Evolutionary conservation across 169 alveolate species (phyloP).

Genomic region (Plasmodium fragile): DNA sequence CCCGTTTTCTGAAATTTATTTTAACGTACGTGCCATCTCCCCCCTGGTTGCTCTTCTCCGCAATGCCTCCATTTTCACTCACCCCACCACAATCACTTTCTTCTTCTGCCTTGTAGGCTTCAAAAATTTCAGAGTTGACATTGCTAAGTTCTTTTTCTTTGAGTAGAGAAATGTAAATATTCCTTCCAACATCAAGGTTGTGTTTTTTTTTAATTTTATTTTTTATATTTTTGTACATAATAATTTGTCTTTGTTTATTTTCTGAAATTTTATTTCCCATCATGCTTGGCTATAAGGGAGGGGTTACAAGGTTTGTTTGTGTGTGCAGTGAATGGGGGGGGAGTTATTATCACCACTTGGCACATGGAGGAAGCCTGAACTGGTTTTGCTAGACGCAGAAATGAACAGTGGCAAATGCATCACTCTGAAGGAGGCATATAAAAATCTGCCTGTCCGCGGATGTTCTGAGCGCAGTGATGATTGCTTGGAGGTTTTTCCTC

Average conservation of each 20-base stretch:
- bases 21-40: neutral
- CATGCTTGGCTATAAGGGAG: neutral
- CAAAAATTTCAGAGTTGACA: slow-evolving; percentile 35
- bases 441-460: neutral
- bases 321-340: neutral
- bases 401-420: neutral
- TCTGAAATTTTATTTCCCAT: slow-evolving; percentile 71
- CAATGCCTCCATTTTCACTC: neutral
- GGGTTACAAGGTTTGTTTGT: neutral
- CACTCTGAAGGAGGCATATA: neutral
- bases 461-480: neutral
- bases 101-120: slow-evolving; percentile 12
- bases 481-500: neutral
- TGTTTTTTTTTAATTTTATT: slow-evolving; percentile 47
- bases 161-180: slow-evolving; percentile 21
- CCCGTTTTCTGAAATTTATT: slow-evolving; percentile 18
- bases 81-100: neutral
- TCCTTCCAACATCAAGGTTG: slow-evolving; percentile 24
- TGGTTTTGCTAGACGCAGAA: neutral
- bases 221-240: slow-evolving; percentile 64
- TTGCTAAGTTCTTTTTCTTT: slow-evolving; percentile 23
- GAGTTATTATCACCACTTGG: neutral
- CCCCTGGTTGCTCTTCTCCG: neutral
- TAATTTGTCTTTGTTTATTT: slow-evolving; percentile 32
- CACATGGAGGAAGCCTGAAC: neutral